Evolutionary conservation across 768 basidiomycete genomes (phyloP).

Genomic region (Calvatia gigantea): DNA sequence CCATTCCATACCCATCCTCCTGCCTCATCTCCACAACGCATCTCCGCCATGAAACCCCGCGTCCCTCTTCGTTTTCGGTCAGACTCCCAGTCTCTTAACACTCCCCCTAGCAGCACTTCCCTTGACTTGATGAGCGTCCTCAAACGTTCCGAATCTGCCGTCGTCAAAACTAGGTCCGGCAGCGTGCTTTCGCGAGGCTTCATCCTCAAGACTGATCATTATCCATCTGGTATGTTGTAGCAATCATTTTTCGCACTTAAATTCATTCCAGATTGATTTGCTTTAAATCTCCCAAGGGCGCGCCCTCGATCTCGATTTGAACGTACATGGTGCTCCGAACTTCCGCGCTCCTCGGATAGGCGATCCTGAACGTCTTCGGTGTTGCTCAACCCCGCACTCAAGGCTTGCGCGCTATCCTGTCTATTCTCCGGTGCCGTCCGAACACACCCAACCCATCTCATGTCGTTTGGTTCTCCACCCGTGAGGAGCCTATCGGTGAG

Average conservation of each 20-base stretch:
- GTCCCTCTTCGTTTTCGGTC: neutral
- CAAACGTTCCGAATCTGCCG: conserved; percentile 62
- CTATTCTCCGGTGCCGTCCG: conserved; percentile 75
- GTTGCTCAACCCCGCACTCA: conserved; percentile 93
- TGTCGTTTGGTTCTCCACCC: conserved; percentile 94
- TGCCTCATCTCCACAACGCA: neutral
- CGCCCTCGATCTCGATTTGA: conserved; percentile 86
- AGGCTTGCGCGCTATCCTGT: conserved; percentile 86
- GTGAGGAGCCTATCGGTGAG: conserved; percentile 92
- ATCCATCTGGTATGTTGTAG: conserved; percentile 59
- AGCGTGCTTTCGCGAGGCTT: conserved; percentile 86
- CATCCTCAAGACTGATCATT: conserved; percentile 92
- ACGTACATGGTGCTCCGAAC: conserved; percentile 93
- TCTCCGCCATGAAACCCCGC: neutral
- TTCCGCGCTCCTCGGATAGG: conserved; percentile 81
- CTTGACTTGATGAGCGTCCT: conserved; percentile 63
- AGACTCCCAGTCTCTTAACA: neutral
- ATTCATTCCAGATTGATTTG: neutral
- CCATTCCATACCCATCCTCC: neutral
- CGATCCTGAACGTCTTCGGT: conserved; percentile 87
- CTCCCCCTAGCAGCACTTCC: conserved; percentile 19
- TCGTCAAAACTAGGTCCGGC: conserved; percentile 81
- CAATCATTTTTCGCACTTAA: neutral
- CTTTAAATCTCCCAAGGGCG: conserved; percentile 49
- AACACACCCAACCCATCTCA: conserved; percentile 59